These are phyloP conservation scores for Cyclotella sp. DNA, from an alignment of 108 stramenopile genomes.

Conservation along the genomic window DNA sequence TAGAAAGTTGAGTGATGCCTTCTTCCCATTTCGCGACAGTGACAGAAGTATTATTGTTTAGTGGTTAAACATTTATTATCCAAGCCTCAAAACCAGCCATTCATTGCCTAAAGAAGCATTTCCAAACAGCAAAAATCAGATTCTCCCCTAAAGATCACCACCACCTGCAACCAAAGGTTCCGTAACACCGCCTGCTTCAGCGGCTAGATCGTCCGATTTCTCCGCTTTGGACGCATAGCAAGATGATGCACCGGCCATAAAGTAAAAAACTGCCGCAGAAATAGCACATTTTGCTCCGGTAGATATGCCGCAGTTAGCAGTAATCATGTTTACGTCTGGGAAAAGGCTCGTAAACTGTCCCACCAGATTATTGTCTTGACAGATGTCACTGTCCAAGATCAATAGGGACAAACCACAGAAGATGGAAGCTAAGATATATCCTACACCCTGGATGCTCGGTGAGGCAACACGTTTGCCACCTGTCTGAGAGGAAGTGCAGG, in stretches of 20 bases:
- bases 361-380: conserved; percentile 28
- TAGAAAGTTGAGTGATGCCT: too few relatives aligned
- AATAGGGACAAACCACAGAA: conserved; percentile 51
- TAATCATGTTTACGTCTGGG: neutral
- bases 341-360: neutral
- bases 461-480: neutral
- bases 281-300: conserved; percentile 46
- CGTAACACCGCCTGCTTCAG: too few relatives aligned
- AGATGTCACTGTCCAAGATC: conserved; percentile 49
- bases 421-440: conserved; percentile 24
- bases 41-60: too few relatives aligned
- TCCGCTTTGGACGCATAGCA: conserved; percentile 13
- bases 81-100: too few relatives aligned
- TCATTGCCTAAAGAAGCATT: too few relatives aligned
- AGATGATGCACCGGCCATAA: conserved; percentile 38
- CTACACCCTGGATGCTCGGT: neutral
- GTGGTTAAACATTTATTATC: too few relatives aligned
- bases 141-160: too few relatives aligned
- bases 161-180: too few relatives aligned
- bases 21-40: too few relatives aligned
- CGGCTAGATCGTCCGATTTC: too few relatives aligned
- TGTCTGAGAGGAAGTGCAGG: conserved; percentile 19
- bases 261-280: conserved; percentile 45
- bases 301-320: conserved; percentile 12
- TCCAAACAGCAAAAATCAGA: too few relatives aligned